phyloP scores from a whole-genome alignment of 202 grass and related monocot species.

The Digitaria exilis region DNA sequence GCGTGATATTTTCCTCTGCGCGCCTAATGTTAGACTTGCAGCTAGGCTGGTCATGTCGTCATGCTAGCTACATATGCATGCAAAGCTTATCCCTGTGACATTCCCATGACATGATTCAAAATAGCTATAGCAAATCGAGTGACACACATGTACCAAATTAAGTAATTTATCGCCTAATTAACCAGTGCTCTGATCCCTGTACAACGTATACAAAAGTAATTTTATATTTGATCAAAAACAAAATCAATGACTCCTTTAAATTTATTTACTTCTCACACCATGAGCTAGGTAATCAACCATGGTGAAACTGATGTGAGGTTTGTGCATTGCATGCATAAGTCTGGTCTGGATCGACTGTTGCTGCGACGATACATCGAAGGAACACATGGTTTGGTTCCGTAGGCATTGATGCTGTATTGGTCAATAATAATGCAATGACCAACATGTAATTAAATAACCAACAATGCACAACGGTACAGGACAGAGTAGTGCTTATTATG shows the following conservation, averaged over 20 bases:
- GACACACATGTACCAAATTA: too few relatives aligned
- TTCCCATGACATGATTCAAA: not conserved
- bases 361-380: not conserved
- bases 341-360: not conserved
- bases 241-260: too few relatives aligned
- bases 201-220: not conserved
- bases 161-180: too few relatives aligned
- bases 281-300: not conserved
- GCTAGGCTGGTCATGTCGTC: not conserved
- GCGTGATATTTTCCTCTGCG: too few relatives aligned
- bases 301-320: not conserved
- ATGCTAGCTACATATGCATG: not conserved
- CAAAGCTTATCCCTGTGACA: not conserved
- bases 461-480: not conserved
- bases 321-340: not conserved
- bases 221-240: not conserved
- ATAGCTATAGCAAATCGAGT: not conserved
- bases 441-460: not conserved
- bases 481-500: too few relatives aligned
- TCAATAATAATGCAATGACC: not conserved
- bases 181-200: not conserved
- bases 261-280: too few relatives aligned
- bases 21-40: not conserved
- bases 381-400: not conserved
- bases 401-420: not conserved